Base-by-base conservation (phyloP, 2,329 filamentous ascomycete genomes). In the Aspergillus sp. region DNA sequence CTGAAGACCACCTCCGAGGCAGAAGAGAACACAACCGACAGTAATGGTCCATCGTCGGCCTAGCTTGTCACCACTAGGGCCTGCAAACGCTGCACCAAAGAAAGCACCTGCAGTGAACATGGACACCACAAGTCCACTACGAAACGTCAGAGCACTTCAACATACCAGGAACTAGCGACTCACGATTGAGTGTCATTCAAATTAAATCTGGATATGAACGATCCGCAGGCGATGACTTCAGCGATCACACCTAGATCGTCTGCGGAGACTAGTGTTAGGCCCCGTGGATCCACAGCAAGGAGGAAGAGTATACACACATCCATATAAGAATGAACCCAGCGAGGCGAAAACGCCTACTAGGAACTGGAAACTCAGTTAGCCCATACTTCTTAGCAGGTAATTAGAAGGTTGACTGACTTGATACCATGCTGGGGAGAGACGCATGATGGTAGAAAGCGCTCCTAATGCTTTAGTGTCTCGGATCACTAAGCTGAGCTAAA, bases 91-190 rank as follows among this genome's bases (percentile, higher is more conserved):
- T 25, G 89, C 86, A 8, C 89, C 90, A 64, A 89, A 84, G 76
- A 91, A 91, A 21, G 90, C 90, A 48, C 90, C 86, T 2, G 83
- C 88, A 0, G 90, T 94, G 73, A 94, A 93, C 61, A 92, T 82
- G 1, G 89, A 90, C 1, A 93, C 90, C 0, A 92, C 88, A 3
- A 89, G 84, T 56, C 89, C 90, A 39, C 83, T 88, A 51, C 5
- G 39, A 15, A 2, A 2, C 30, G 58, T 64, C 32, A 64, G 41
- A 42, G 15, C 7, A 19, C 19, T 19, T 41, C 11, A 15, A 38
- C 3, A 5, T 27, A 1, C 17, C 4, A 2, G 21, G 30, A 21
- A 27, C 10, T 36, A 36, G 32, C 32, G n/a, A 60, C 72, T 65
- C 38, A 76, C 73, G 62, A 73, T 59, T 77, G 49, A 0, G 71